Base-by-base conservation (phyloP, 257 asterid species). In the Petunia axillaris region DNA sequence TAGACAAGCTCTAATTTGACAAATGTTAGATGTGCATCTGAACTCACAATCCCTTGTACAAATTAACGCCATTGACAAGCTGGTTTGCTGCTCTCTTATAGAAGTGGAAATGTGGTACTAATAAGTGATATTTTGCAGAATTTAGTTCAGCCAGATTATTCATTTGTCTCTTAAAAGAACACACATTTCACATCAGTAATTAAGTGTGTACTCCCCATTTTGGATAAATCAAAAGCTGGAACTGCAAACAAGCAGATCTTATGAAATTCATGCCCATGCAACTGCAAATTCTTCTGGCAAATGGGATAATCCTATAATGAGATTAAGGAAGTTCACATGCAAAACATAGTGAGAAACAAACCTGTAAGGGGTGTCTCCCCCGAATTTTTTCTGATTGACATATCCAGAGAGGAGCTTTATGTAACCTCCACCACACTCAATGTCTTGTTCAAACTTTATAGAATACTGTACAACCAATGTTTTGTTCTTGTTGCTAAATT, bases 331-430 rank as follows among this genome's bases (percentile, higher is more conserved):
- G 35, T 67, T 67, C 54, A 41, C 75, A 67, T 67, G 53, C 39
- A n/a, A 50, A 50, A 73, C 62, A 39, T 50, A 50, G 46, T 6
- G 6, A 50, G 62, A 53, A 68, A 16, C 82, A 13, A 83, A 92
- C 99, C 97, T 96, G 92, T 96, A 96, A 77, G 99, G 99, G 65
- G 99, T 96, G 82, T 94, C 99, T 14, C 99, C 99, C 2, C 99
- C 98, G 76, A 92, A 94, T 84, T 96, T 96, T 93, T 96, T 96
- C 82, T 96, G 99, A 81, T 94, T 95, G 53, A 93, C 98, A 82
- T 81, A 93, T 82, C 96, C 98, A 57, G 99, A 95, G 25, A 86
- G 93, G 86, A 95, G 97, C 91, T 95, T 95, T 46, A 95, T 89
- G 64, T 95, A 95, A 67, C 98, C 99, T 4, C 99, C 99, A 38